Conservation (phyloP, 2,329 filamentous ascomycete genomes). For the Xylaria sp. region DNA sequence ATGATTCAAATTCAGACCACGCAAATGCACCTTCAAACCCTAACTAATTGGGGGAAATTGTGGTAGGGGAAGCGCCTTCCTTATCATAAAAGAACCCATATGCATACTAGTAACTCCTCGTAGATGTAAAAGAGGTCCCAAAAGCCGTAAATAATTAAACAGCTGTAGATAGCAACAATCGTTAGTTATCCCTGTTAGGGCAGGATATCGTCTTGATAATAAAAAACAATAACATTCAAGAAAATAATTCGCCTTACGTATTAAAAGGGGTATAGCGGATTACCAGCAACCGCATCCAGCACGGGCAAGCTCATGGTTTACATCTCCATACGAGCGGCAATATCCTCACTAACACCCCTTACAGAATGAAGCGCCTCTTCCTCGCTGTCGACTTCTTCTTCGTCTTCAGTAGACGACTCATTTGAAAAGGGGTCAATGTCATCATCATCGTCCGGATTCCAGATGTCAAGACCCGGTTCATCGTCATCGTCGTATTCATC, state of each 20-base stretch:
- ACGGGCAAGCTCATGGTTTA: slow-evolving; percentile 48
- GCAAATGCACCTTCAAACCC: too few relatives aligned
- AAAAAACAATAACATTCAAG: not conserved
- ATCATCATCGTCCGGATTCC: slow-evolving; percentile 69
- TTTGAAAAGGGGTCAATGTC: slow-evolving; percentile 64
- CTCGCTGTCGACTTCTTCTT: slow-evolving; percentile 54
- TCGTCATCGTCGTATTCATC: slow-evolving; percentile 61
- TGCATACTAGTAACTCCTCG: too few relatives aligned
- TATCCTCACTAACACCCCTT: slow-evolving; percentile 71
- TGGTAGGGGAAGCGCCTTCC: too few relatives aligned
- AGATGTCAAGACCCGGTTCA: slow-evolving; percentile 51
- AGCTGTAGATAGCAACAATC: too few relatives aligned
- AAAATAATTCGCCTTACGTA: not conserved
- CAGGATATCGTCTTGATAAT: too few relatives aligned
- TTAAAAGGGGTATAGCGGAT: not conserved
- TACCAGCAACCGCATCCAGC: not conserved
- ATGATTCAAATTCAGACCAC: too few relatives aligned
- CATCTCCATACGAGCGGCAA: slow-evolving; percentile 72
- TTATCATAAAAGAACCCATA: too few relatives aligned
- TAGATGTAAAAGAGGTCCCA: too few relatives aligned
- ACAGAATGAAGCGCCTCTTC: slow-evolving; percentile 59
- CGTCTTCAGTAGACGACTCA: slow-evolving; percentile 62
- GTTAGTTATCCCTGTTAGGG: too few relatives aligned
- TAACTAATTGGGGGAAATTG: too few relatives aligned
- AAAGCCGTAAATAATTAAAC: too few relatives aligned